These are phyloP conservation scores for Boletus rubescentipes DNA, from an alignment of 768 basidiomycete genomes.

Conservation along the genomic window DNA sequence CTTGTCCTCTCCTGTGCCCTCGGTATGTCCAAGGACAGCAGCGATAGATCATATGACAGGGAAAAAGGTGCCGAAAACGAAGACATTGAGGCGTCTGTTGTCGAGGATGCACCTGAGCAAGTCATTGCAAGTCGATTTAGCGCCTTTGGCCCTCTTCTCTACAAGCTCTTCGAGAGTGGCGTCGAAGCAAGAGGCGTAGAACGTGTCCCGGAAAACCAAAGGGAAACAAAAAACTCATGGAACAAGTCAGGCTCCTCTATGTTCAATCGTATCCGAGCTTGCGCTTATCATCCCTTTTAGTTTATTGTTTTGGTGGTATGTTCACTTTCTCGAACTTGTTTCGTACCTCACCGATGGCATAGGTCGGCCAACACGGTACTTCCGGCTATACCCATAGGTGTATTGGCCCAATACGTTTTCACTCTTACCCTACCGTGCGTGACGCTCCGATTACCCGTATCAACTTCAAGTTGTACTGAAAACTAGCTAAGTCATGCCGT, in stretches of 20 bases:
- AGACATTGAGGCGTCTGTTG: neutral
- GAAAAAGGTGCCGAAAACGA: constrained; percentile 14
- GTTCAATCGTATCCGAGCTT: neutral
- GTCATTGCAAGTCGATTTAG: constrained; percentile 32
- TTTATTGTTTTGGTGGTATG: constrained; percentile 47
- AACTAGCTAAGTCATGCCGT: constrained; percentile 37
- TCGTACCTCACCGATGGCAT: constrained; percentile 1
- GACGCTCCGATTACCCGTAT: constrained; percentile 14
- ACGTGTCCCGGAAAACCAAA: constrained; percentile 50
- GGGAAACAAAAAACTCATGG: constrained; percentile 44
- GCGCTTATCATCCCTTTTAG: constrained; percentile 22
- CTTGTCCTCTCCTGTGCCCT: neutral
- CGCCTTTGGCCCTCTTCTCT: constrained; percentile 30
- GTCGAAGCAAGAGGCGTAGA: constrained; percentile 57
- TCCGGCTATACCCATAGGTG: constrained; percentile 50
- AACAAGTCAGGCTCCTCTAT: constrained; percentile 36
- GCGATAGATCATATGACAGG: constrained; percentile 13
- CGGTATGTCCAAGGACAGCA: constrained; percentile 7
- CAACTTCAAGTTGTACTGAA: neutral
- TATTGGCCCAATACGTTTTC: constrained; percentile 47
- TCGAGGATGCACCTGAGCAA: constrained; percentile 29
- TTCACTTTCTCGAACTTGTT: neutral
- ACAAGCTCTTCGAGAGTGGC: constrained; percentile 44
- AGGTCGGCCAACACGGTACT: constrained; percentile 50
- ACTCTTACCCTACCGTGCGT: constrained; percentile 44